Conservation (phyloP, 345 rosid species). For the Excoecaria cochinchinensis region DNA sequence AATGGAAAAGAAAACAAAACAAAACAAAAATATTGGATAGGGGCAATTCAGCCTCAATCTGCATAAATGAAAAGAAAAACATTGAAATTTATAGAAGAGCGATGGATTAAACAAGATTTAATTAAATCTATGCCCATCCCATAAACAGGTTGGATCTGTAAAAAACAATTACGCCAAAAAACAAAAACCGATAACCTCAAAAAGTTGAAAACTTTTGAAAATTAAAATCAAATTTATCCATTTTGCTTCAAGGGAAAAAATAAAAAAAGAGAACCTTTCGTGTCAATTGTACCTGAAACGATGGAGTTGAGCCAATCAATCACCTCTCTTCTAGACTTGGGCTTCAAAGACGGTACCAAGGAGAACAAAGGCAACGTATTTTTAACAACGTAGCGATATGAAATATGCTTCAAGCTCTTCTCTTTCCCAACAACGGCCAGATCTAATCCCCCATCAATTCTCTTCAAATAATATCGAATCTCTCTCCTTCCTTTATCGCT, state of each 20-base stretch:
- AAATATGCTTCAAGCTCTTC: constrained; percentile 52
- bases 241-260: background rate
- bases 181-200: constrained; percentile 5
- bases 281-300: constrained; percentile 51
- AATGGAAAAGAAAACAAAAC: background rate
- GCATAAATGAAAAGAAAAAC: background rate
- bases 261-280: no score
- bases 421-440: constrained; percentile 73
- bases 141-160: background rate
- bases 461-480: constrained; percentile 63
- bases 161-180: background rate
- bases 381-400: constrained; percentile 43
- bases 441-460: constrained; percentile 53
- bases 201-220: background rate
- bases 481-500: constrained; percentile 53
- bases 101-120: background rate
- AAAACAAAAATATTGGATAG: no score
- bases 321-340: constrained; percentile 56
- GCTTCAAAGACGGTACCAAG: constrained; percentile 33
- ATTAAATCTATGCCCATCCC: background rate
- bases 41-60: background rate
- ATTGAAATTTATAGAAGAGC: background rate
- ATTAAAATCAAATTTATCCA: background rate
- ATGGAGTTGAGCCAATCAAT: constrained; percentile 61
- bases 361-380: constrained; percentile 31